Conservation (phyloP, 495 filamentous ascomycete species). For the Penicillium pancosmium region DNA sequence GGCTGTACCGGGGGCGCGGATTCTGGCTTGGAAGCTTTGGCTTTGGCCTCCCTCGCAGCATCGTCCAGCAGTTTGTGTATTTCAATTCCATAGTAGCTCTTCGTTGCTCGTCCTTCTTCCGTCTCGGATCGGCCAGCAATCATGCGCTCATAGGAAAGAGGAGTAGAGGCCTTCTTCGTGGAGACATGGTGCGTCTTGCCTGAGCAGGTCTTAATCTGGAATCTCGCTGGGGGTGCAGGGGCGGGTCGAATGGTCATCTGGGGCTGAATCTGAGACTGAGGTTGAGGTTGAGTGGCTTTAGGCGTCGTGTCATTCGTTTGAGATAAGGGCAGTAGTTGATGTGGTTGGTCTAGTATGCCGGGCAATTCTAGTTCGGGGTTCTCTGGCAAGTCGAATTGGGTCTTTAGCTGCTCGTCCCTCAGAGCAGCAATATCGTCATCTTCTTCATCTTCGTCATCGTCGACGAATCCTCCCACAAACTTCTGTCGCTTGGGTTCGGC, state of each 20-base stretch:
- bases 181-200: conserved; percentile 62
- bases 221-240: conserved; percentile 23
- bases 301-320: conserved; percentile 9
- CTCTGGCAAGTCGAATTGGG: conserved; percentile 40
- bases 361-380: conserved; percentile 25
- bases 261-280: not conserved
- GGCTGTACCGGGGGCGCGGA: conserved; percentile 27
- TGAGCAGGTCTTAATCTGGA: conserved; percentile 64
- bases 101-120: conserved; percentile 71
- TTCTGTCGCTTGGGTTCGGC: conserved; percentile 44
- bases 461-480: conserved; percentile 51
- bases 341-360: conserved; percentile 11
- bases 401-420: conserved; percentile 40
- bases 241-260: conserved; percentile 19
- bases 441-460: conserved; percentile 47
- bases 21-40: conserved; percentile 33
- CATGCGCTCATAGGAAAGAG: conserved; percentile 66
- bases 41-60: conserved; percentile 53
- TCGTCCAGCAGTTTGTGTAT: conserved; percentile 81
- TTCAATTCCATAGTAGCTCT: conserved; percentile 88
- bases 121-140: conserved; percentile 69
- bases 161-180: conserved; percentile 47
- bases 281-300: conserved; percentile 6
- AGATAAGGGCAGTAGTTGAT: conserved; percentile 2
- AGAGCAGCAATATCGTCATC: conserved; percentile 38